phyloP scores from a whole-genome alignment of 176 grass and related monocot genomes.

The Tuctoria greenei region DNA sequence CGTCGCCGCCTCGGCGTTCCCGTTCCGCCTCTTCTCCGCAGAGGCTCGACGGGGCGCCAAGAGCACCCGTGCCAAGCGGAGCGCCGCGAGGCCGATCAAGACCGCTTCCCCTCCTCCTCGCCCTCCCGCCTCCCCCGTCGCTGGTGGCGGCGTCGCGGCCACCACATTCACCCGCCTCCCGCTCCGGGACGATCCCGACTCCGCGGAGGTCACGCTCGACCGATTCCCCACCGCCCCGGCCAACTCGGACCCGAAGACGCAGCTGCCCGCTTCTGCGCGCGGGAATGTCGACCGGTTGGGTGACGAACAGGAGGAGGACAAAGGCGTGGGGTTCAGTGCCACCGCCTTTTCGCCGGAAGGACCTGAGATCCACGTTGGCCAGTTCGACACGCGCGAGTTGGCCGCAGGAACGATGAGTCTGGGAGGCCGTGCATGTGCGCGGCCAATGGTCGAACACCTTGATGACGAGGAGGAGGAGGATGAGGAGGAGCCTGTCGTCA shows the following conservation, averaged over 20 bases:
- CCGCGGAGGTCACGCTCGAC: constrained; percentile 58
- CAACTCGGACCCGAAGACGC: constrained; percentile 11
- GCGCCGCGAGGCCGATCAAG: constrained; percentile 41
- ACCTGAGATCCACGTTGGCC: constrained; percentile 15
- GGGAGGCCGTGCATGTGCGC: background rate
- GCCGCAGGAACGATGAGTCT: background rate
- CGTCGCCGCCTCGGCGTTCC: constrained; percentile 53
- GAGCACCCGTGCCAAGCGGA: constrained; percentile 30
- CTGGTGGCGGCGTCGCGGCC: constrained; percentile 39
- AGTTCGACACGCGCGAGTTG: constrained; percentile 28
- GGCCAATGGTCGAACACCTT: constrained; percentile 45
- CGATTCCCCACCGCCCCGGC: constrained; percentile 41
- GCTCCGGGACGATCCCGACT: constrained; percentile 33
- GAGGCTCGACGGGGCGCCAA: constrained; percentile 51
- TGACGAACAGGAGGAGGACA: constrained; percentile 42
- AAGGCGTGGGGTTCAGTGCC: background rate
- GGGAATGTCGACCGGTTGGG: constrained; percentile 19
- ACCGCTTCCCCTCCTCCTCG: constrained; percentile 29
- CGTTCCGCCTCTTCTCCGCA: constrained; percentile 56
- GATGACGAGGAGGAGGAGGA: background rate
- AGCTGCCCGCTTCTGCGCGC: constrained; percentile 14
- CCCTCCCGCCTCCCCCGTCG: constrained; percentile 6
- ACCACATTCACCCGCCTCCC: constrained; percentile 87
- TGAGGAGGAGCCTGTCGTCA: constrained; percentile 39
- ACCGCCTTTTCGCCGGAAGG: background rate